Evolutionary conservation across 192 early-diverging fungal species (phyloP).

Genomic region (Linnemannia exigua): DNA sequence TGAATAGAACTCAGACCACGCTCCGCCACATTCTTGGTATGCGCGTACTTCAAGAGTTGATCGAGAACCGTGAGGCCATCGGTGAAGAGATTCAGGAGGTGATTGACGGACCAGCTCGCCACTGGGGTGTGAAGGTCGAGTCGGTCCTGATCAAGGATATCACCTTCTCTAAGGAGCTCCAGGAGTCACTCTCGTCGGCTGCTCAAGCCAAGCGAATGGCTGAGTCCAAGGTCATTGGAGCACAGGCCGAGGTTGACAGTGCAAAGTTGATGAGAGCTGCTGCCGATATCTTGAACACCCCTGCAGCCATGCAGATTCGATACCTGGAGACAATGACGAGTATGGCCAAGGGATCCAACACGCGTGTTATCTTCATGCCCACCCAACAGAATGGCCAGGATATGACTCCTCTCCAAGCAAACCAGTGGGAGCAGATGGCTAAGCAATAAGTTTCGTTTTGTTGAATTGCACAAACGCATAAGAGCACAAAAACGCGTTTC

Average conservation of each 20-base stretch:
- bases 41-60: conserved; percentile 84
- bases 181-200: conserved; percentile 85
- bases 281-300: conserved; percentile 88
- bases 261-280: conserved; percentile 95
- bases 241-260: conserved; percentile 85
- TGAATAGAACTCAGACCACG: conserved; percentile 83
- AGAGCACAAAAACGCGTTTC: neutral
- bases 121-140: conserved; percentile 86
- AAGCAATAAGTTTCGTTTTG: conserved; percentile 13
- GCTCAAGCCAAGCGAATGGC: conserved; percentile 90
- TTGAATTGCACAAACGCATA: no score
- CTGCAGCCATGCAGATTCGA: conserved; percentile 87
- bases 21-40: conserved; percentile 85
- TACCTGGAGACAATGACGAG: conserved; percentile 85
- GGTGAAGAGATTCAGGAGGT: conserved; percentile 87
- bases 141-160: conserved; percentile 91
- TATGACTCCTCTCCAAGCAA: conserved; percentile 29
- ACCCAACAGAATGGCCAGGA: conserved; percentile 6
- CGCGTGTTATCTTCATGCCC: conserved; percentile 82
- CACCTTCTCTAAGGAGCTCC: conserved; percentile 76
- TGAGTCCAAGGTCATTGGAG: conserved; percentile 92
- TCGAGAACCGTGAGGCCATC: conserved; percentile 90
- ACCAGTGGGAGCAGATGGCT: conserved; percentile 29
- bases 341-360: conserved; percentile 79
- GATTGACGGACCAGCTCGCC: conserved; percentile 80